Conservation (phyloP, 306 rosid species). For the Heteromeles arbutifolia region DNA sequence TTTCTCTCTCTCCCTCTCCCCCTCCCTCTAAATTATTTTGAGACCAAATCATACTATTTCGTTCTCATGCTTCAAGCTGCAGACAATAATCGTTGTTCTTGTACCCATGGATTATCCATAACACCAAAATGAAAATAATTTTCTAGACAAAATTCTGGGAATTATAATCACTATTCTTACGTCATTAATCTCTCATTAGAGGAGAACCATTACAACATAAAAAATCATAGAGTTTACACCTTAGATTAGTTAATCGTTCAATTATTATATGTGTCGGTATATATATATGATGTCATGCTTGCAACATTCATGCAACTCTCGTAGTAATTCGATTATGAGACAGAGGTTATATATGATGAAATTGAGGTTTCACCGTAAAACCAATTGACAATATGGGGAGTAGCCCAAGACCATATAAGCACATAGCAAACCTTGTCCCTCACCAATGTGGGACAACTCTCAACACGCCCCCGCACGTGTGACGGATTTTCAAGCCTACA, state of each 20-base stretch:
- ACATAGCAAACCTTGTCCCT: too few species aligned
- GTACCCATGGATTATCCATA: background rate
- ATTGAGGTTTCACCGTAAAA: too few species aligned
- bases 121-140: background rate
- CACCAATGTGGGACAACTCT: too few species aligned
- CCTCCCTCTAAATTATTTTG: constrained; percentile 16
- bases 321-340: background rate
- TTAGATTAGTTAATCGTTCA: background rate
- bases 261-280: background rate
- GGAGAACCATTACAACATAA: background rate
- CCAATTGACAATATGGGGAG: too few species aligned
- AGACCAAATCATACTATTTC: background rate
- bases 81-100: background rate
- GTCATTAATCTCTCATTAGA: background rate
- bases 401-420: too few species aligned
- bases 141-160: background rate
- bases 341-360: background rate
- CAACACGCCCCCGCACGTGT: too few species aligned
- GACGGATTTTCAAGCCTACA: too few species aligned
- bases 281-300: too few species aligned
- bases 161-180: background rate
- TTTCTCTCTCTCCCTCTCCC: background rate
- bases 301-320: background rate
- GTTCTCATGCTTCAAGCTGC: background rate
- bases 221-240: background rate